Evolutionary conservation across 257 asterid genomes (phyloP).

Genomic region (Fraxinus americana): DNA sequence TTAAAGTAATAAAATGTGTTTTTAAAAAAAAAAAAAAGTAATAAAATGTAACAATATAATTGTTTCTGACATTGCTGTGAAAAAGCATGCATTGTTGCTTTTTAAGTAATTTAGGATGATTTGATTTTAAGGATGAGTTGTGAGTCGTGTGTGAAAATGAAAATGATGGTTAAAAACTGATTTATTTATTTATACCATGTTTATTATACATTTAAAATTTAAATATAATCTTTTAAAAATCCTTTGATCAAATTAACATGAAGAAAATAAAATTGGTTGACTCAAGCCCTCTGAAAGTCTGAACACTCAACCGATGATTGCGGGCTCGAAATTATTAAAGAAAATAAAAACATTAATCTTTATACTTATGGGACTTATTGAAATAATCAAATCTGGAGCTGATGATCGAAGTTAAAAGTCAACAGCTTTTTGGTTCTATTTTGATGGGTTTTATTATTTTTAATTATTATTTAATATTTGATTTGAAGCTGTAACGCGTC

Average conservation of each 20-base stretch:
- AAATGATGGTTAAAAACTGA: no score
- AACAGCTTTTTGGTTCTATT: background rate
- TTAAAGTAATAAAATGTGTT: no score
- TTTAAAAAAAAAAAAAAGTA: no score
- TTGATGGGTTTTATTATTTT: background rate
- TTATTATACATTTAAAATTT: no score
- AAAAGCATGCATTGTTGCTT: no score
- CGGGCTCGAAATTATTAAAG: slow-evolving; percentile 3
- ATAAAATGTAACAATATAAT: no score
- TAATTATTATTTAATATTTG: background rate
- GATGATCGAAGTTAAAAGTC: background rate
- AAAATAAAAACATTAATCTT: slow-evolving; percentile 5
- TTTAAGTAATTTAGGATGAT: background rate
- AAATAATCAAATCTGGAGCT: background rate
- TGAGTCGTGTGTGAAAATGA: no score
- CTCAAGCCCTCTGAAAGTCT: background rate
- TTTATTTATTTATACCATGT: no score
- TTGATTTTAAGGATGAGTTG: no score
- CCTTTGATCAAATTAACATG: background rate
- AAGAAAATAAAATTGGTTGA: background rate
- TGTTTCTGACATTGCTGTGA: no score
- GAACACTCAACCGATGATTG: slow-evolving; percentile 3
- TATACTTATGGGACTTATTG: slow-evolving; percentile 1
- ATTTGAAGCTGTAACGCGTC: slow-evolving; percentile 25
- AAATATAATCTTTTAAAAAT: no score